Conservation (phyloP, 192 early-diverging fungal species). For the Gigaspora rosea region DNA sequence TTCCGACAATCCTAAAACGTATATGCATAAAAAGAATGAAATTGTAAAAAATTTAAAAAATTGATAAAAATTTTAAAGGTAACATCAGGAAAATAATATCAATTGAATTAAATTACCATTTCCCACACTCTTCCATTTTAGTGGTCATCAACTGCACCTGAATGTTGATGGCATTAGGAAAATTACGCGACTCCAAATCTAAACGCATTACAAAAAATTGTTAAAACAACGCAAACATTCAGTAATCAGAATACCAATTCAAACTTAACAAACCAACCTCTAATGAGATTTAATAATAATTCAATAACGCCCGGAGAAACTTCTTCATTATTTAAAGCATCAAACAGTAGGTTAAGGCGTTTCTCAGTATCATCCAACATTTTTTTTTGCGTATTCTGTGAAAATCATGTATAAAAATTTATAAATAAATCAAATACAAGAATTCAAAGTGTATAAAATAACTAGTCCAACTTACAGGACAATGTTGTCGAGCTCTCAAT, state of each 20-base stretch:
- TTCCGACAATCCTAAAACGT: slow-evolving; percentile 2
- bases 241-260: not conserved
- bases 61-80: not conserved
- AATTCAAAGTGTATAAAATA: not conserved
- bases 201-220: not conserved
- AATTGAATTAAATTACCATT: slow-evolving; percentile 58
- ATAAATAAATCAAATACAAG: not conserved
- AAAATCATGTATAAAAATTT: not conserved
- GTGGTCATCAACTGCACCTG: slow-evolving; percentile 73
- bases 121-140: slow-evolving; percentile 61
- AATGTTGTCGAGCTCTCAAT: slow-evolving; percentile 51
- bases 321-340: slow-evolving; percentile 82
- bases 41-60: not conserved
- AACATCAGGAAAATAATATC: not conserved
- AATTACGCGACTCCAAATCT: slow-evolving; percentile 48
- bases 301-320: slow-evolving; percentile 63
- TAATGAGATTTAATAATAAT: slow-evolving; percentile 63
- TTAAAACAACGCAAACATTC: not conserved
- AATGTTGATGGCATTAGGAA: slow-evolving; percentile 53
- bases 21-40: not conserved
- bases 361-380: slow-evolving; percentile 85
- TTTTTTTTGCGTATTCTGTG: slow-evolving; percentile 68
- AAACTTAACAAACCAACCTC: slow-evolving; percentile 44
- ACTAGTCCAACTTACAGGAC: slow-evolving; percentile 40
- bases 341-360: slow-evolving; percentile 77